Percentiles rank a stretch among this genome's conserved stretches.
Evolutionary conservation across 2,329 filamentous ascomycete species (phyloP).

Genomic region (Magnaporthiopsis incrustans): DNA sequence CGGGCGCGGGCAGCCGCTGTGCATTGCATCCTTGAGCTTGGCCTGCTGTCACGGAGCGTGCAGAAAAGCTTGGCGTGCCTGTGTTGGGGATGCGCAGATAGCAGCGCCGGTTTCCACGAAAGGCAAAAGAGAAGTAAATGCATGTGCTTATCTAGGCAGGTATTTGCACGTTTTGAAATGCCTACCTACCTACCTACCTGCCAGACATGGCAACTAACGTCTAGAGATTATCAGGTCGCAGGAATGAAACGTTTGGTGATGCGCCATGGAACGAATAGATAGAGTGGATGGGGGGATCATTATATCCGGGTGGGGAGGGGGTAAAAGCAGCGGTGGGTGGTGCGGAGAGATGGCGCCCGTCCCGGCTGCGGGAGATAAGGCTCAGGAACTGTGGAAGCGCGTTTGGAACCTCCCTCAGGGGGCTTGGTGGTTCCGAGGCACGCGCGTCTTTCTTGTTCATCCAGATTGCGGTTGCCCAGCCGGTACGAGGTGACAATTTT

Average conservation of each 20-base stretch:
- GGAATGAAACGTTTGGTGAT: neutral
- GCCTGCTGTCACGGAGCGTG: neutral
- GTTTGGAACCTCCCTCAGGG: too few relatives aligned
- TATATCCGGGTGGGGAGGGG: neutral
- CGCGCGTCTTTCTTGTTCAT: neutral
- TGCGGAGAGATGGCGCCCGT: neutral
- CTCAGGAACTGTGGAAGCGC: neutral
- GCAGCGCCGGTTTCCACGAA: neutral
- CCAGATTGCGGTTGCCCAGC: neutral
- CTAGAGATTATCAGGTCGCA: neutral
- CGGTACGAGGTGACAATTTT: neutral
- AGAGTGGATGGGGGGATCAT: neutral
- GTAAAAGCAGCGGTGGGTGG: neutral
- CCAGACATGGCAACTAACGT: too few relatives aligned
- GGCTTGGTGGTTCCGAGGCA: neutral
- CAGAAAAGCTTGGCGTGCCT: too few relatives aligned
- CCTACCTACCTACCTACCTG: too few relatives aligned
- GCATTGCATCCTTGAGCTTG: neutral
- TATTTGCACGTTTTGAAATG: too few relatives aligned
- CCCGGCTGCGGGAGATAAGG: neutral
- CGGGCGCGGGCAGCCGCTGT: neutral
- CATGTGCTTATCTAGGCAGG: too few relatives aligned
- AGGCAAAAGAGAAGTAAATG: neutral
- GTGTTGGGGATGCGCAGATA: neutral
- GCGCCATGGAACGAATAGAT: too few relatives aligned